Evolutionary conservation across 345 rosid genomes (phyloP).

Genomic region (Mercurialis annua): DNA sequence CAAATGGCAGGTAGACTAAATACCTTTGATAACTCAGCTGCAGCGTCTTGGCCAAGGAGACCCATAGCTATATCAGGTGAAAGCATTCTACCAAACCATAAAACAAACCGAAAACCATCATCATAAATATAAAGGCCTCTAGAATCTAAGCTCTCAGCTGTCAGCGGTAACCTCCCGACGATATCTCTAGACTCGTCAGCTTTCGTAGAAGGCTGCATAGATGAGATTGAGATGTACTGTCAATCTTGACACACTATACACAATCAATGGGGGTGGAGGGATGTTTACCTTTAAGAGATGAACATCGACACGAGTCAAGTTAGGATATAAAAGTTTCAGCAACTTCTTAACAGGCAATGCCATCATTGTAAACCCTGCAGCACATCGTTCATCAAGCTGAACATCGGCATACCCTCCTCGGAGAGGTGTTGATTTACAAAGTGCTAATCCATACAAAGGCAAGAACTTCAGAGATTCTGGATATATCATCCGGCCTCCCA

Average conservation of each 20-base stretch:
- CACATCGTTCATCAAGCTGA: slow-evolving; percentile 88
- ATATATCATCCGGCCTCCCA: slow-evolving; percentile 90
- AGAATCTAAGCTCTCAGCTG: slow-evolving; percentile 84
- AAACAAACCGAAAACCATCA: slow-evolving; percentile 76
- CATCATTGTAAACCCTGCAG: slow-evolving; percentile 95
- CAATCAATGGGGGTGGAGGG: background rate
- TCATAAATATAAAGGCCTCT: slow-evolving; percentile 90
- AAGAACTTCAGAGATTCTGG: slow-evolving; percentile 87
- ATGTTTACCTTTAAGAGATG: slow-evolving; percentile 62
- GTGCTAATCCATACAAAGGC: slow-evolving; percentile 79
- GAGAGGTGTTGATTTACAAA: slow-evolving; percentile 78
- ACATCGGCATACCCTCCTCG: slow-evolving; percentile 89
- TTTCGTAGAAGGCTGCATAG: slow-evolving; percentile 58
- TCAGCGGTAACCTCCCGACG: slow-evolving; percentile 57
- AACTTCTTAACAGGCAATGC: slow-evolving; percentile 82
- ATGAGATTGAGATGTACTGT: slow-evolving; percentile 23
- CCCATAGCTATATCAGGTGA: slow-evolving; percentile 80
- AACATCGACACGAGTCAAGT: slow-evolving; percentile 79
- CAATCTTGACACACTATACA: slow-evolving; percentile 1
- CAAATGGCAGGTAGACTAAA: slow-evolving; percentile 10
- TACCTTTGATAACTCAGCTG: slow-evolving; percentile 90
- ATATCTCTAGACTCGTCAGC: slow-evolving; percentile 39
- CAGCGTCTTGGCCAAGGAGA: slow-evolving; percentile 81
- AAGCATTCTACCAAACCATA: slow-evolving; percentile 96
- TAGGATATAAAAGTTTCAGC: slow-evolving; percentile 85